Percentiles rank a stretch among this genome's conserved stretches.
Evolutionary conservation across 129 eudicot genomes (phyloP).

Genomic region (Chrysanthemum seticuspe): DNA sequence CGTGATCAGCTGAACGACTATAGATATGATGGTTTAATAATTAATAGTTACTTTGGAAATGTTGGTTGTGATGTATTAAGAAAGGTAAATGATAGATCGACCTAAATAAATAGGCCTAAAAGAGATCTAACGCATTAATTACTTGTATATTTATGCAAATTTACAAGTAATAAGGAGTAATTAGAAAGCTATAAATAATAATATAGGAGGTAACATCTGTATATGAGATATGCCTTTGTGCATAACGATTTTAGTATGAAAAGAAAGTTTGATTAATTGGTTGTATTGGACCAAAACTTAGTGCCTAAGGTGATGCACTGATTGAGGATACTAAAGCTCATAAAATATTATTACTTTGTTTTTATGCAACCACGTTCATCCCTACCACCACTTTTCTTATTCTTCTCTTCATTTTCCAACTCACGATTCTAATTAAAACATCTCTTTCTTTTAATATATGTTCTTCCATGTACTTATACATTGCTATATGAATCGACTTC

Average conservation of each 20-base stretch:
- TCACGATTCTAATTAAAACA: slow-evolving; percentile 5
- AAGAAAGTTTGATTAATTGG: slow-evolving; percentile 3
- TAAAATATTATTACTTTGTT: slow-evolving; percentile 16
- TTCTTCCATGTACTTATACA: slow-evolving; percentile 9
- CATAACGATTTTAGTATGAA: neutral
- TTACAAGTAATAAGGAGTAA: no score
- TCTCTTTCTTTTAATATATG: neutral
- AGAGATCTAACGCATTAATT: no score
- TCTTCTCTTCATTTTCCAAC: slow-evolving; percentile 18
- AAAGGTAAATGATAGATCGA: no score
- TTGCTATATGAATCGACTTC: neutral
- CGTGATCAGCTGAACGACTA: no score
- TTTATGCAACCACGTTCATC: slow-evolving; percentile 22
- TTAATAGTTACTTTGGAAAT: no score
- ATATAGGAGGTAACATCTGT: no score
- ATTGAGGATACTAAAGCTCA: slow-evolving; percentile 16
- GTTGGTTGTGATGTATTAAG: no score
- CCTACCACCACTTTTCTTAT: slow-evolving; percentile 38
- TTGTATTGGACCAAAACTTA: slow-evolving; percentile 21
- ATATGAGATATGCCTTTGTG: neutral
- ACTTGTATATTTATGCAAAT: no score
- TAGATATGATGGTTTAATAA: no score
- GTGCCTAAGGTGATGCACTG: slow-evolving; percentile 28
- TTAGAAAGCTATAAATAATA: no score
- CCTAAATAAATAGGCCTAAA: no score